Base-by-base conservation (phyloP, 169 alveolate genomes). In the Eimeria falciformis region DNA sequence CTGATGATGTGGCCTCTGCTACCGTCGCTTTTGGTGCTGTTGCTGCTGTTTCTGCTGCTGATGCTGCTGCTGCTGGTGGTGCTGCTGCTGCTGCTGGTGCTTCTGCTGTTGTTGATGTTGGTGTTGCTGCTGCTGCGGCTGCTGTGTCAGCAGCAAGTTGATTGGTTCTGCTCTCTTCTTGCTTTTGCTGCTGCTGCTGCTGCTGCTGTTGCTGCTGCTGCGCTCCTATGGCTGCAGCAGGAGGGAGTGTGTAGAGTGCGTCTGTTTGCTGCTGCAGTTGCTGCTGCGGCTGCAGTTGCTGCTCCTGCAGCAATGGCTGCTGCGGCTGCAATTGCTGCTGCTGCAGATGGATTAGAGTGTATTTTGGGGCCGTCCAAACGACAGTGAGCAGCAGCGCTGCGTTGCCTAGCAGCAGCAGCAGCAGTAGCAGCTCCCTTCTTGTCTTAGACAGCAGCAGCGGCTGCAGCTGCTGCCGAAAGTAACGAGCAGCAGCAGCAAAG, bases 251-350 rank as follows among this genome's bases (percentile, higher is more conserved):
- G 7, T n/a, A 5, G 14, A 25, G 40, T 71, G 81, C 11, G 14
- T 58, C 18, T 14, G 33, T 9, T 58, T 58, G 71, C 71, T 68
- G 58, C 58, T 71, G 83, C 62, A 11, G n/a, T 14, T 50, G 62
- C 62, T 50, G 62, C 62, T 50, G 62, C 62, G 7, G 7, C 62
- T 50, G 62, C 62, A 11, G 62, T 14, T 50, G 62, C 83, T 71
- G 50, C 83, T 71, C 58, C 29, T 18, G 55, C 29, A 33, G 56
- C 18, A 14, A 21, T 3, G 83, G 83, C 83, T 18, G 45, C 83
- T 71, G 83, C 37, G 3, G 83, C 71, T 58, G 71, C 55, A n/a
- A 56, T 25, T 71, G 83, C 55, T 71, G 83, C 83, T 29, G 83
- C 12, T 37, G 50, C 27, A 33, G 55, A 29, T 18, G 50, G 47